Evolutionary conservation across 768 basidiomycete species (phyloP).

Genomic region (Mrakia blollopis): DNA sequence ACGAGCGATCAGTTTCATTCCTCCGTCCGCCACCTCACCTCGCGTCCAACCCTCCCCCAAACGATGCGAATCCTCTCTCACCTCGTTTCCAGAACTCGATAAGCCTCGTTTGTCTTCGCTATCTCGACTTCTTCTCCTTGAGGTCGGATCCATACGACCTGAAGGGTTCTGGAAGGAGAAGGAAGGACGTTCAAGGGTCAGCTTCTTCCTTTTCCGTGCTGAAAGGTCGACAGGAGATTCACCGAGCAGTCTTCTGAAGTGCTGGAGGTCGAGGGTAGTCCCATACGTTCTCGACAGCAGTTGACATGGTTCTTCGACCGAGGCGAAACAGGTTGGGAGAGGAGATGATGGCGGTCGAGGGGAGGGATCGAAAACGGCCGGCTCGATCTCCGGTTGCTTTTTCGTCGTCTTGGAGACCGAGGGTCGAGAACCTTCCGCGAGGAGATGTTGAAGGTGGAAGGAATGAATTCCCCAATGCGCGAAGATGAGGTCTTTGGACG

Average conservation of each 20-base stretch:
- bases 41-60: background rate
- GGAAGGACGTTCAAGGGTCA: background rate
- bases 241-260: conserved; percentile 37
- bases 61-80: conserved; percentile 16
- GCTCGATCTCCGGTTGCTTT: no score
- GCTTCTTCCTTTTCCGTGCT: background rate
- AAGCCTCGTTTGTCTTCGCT: conserved; percentile 39
- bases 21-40: background rate
- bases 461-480: no score
- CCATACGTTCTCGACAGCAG: conserved; percentile 41
- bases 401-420: no score
- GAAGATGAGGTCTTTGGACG: no score
- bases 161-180: conserved; percentile 34
- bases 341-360: background rate
- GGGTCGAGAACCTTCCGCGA: no score
- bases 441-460: no score
- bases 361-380: background rate
- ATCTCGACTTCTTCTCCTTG: conserved; percentile 37
- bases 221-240: background rate
- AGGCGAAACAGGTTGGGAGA: background rate
- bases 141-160: conserved; percentile 36
- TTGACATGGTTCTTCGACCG: conserved; percentile 8
- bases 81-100: conserved; percentile 42
- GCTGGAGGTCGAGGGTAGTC: conserved; percentile 43
- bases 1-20: background rate